These are phyloP conservation scores for Lasiosphaeria hispida DNA, from an alignment of 495 filamentous ascomycete genomes.

Conservation along the genomic window DNA sequence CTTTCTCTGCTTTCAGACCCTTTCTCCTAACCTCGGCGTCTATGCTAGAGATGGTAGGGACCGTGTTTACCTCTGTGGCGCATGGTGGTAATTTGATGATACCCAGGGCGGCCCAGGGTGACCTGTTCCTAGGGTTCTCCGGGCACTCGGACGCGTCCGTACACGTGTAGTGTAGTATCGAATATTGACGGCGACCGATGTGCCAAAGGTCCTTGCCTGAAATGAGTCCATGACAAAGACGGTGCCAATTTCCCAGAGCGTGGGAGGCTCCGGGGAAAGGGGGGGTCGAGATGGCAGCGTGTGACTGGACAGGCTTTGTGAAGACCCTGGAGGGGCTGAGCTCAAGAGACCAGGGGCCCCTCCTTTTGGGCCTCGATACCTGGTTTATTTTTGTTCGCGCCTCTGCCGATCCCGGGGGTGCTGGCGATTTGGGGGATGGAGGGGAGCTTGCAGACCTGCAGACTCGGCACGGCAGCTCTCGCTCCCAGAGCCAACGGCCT, in stretches of 20 bases:
- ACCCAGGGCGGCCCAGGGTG: not conserved
- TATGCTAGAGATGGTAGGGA: too few species aligned
- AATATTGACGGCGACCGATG: too few species aligned
- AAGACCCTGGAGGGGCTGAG: not conserved
- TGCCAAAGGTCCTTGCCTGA: not conserved
- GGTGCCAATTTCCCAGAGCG: too few species aligned
- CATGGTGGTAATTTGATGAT: not conserved
- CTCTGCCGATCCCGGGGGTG: not conserved
- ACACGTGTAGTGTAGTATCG: too few species aligned
- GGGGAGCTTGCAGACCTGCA: too few species aligned
- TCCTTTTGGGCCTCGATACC: conserved; percentile 3
- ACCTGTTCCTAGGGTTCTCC: not conserved
- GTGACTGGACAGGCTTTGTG: not conserved
- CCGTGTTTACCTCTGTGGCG: not conserved
- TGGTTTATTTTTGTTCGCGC: conserved; percentile 8
- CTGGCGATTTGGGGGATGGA: too few species aligned
- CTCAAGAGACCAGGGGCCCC: not conserved
- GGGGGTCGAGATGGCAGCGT: not conserved
- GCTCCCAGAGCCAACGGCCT: not conserved
- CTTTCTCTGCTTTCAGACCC: not conserved
- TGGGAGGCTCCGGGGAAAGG: not conserved
- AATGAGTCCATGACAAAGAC: conserved; percentile 1
- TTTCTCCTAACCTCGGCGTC: not conserved
- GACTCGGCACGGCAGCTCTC: not conserved
- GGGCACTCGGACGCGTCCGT: not conserved